These are phyloP conservation scores for Microascus cirrosus DNA, from an alignment of 2,329 filamentous ascomycete species.

Conservation along the genomic window DNA sequence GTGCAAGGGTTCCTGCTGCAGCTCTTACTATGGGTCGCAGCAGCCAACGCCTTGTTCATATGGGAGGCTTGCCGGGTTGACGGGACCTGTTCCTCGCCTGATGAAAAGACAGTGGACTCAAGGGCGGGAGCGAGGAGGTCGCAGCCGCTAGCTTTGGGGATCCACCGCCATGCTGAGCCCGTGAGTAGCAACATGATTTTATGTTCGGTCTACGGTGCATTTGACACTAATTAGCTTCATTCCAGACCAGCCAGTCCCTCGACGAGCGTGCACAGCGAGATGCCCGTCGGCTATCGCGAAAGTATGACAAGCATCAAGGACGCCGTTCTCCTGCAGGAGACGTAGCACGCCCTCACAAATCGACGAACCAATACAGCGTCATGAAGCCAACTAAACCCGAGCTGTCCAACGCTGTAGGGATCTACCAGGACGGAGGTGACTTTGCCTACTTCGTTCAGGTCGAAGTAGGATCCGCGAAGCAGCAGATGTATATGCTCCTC, in stretches of 20 bases:
- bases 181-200: neutral
- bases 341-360: conserved; percentile 7
- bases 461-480: conserved; percentile 40
- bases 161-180: neutral
- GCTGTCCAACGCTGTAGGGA: conserved; percentile 36
- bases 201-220: neutral
- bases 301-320: neutral
- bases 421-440: conserved; percentile 55
- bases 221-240: neutral
- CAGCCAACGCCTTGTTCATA: conserved; percentile 7
- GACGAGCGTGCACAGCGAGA: neutral
- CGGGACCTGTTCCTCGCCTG: conserved; percentile 5
- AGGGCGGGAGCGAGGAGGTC: neutral
- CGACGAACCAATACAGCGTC: conserved; percentile 35
- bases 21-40: conserved; percentile 2
- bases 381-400: conserved; percentile 32
- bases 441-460: conserved; percentile 54
- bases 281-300: neutral
- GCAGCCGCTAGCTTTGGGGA: conserved; percentile 3
- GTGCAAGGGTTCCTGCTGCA: neutral
- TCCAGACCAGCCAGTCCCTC: neutral
- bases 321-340: neutral
- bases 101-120: conserved; percentile 1
- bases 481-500: conserved; percentile 48
- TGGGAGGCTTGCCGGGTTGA: conserved; percentile 8